Conservation (phyloP, 805 yeast species). For the Debaryomyces prosopidis region DNA sequence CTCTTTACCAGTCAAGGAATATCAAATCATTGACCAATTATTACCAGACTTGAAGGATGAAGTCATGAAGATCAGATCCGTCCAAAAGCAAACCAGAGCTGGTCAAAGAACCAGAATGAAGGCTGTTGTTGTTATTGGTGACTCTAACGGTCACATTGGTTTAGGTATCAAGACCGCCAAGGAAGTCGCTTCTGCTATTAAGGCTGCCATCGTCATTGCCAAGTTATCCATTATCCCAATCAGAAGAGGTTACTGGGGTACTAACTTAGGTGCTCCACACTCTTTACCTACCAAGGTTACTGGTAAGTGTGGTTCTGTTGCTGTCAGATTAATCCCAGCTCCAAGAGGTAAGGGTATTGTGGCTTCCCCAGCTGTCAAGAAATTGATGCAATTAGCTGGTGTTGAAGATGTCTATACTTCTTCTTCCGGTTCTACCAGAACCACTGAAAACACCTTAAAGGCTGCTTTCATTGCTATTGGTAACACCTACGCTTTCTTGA, state of each 20-base stretch:
- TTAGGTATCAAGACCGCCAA: slow-evolving; percentile 99
- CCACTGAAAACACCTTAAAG: slow-evolving; percentile 99
- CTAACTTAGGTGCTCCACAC: slow-evolving; percentile 99
- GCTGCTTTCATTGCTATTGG: slow-evolving; percentile 99
- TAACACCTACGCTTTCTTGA: slow-evolving; percentile 99
- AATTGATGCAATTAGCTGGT: slow-evolving; percentile 99
- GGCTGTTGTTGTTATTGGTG: slow-evolving; percentile 99
- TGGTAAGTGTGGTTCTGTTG: slow-evolving; percentile 99
- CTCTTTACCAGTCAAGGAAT: slow-evolving; percentile 99
- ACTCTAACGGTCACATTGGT: slow-evolving; percentile 99
- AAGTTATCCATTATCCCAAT: slow-evolving; percentile 98
- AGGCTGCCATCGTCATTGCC: slow-evolving; percentile 99
- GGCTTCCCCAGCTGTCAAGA: slow-evolving; percentile 99
- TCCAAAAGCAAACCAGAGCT: slow-evolving; percentile 99
- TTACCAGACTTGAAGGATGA: slow-evolving; percentile 96
- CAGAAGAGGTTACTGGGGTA: slow-evolving; percentile 99
- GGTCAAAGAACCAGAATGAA: slow-evolving; percentile 99
- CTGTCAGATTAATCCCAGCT: slow-evolving; percentile 98
- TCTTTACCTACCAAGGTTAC: slow-evolving; percentile 96
- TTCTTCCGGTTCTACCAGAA: slow-evolving; percentile 99
- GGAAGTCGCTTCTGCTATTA: slow-evolving; percentile 99
- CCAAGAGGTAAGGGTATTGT: slow-evolving; percentile 99
- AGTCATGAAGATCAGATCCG: slow-evolving; percentile 99
- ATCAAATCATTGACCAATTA: slow-evolving; percentile 95
- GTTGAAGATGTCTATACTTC: slow-evolving; percentile 99